A percentile compares a stretch with the other conserved stretches of the same genome.
Evolutionary conservation across 2,329 filamentous ascomycete genomes (phyloP).

Genomic region (Camillea tinctor): DNA sequence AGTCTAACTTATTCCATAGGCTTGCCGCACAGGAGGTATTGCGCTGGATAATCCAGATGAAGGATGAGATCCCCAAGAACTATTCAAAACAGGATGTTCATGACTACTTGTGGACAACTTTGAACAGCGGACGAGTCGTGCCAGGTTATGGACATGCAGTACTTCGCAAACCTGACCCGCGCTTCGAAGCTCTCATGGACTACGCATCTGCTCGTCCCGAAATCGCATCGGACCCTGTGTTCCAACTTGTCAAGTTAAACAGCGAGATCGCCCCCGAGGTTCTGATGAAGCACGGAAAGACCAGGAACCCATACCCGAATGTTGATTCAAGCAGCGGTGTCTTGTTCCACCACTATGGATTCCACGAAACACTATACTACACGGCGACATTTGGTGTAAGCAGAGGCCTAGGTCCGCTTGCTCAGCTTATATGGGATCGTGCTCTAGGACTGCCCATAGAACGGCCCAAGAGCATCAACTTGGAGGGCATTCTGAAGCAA

Average conservation of each 20-base stretch:
- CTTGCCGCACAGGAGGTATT: slow-evolving; percentile 96
- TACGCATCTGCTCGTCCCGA: slow-evolving; percentile 83
- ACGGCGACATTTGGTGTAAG: slow-evolving; percentile 70
- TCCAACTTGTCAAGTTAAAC: slow-evolving; percentile 92
- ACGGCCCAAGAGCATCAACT: slow-evolving; percentile 95
- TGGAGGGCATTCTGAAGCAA: slow-evolving; percentile 77
- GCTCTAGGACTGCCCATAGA: slow-evolving; percentile 93
- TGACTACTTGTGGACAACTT: slow-evolving; percentile 87
- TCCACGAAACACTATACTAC: slow-evolving; percentile 97
- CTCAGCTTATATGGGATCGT: slow-evolving; percentile 94
- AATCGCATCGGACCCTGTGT: slow-evolving; percentile 84
- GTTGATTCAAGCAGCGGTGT: slow-evolving; percentile 93
- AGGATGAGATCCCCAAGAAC: slow-evolving; percentile 74
- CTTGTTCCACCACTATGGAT: slow-evolving; percentile 96
- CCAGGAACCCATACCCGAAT: slow-evolving; percentile 96
- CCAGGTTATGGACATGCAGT: slow-evolving; percentile 96
- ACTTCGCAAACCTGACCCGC: slow-evolving; percentile 92
- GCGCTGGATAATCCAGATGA: slow-evolving; percentile 96
- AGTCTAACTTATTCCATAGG: slow-evolving; percentile 40
- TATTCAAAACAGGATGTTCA: slow-evolving; percentile 82
- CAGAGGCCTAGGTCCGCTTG: slow-evolving; percentile 77
- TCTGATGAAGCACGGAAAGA: slow-evolving; percentile 94
- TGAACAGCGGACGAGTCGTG: slow-evolving; percentile 91
- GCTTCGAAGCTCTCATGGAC: slow-evolving; percentile 95
- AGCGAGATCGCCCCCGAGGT: slow-evolving; percentile 87